phyloP scores from a whole-genome alignment of 176 grass and related monocot species.

The Carex kokanica region DNA sequence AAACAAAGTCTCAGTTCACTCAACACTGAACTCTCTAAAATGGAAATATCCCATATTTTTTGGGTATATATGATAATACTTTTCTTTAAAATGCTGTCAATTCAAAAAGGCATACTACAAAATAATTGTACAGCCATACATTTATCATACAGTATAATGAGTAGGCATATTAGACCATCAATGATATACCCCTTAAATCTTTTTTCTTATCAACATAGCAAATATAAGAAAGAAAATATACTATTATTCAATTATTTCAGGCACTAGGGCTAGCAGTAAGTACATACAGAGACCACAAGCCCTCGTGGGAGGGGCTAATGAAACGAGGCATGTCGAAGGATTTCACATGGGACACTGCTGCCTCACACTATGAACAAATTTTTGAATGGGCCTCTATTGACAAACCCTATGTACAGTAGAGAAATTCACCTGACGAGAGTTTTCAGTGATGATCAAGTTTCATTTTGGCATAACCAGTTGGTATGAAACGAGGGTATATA shows the following conservation, averaged over 20 bases:
- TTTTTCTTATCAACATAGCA: neutral
- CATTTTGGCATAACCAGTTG: neutral
- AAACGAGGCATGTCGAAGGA: constrained; percentile 78
- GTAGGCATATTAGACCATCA: neutral
- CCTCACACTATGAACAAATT: constrained; percentile 78
- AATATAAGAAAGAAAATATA: neutral
- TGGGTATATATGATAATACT: neutral
- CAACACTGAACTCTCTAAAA: neutral
- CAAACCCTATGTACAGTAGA: constrained; percentile 61
- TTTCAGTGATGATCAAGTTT: neutral
- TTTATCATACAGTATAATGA: neutral
- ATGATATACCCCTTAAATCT: neutral
- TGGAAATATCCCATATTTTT: neutral
- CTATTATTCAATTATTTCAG: constrained; percentile 39
- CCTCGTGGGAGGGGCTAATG: constrained; percentile 94
- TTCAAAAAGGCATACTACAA: neutral
- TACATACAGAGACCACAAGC: constrained; percentile 65
- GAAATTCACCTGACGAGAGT: neutral
- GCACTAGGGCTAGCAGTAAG: constrained; percentile 47
- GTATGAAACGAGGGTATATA: neutral
- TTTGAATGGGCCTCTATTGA: constrained; percentile 83
- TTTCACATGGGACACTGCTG: constrained; percentile 78
- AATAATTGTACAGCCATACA: neutral
- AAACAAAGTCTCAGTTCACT: neutral
- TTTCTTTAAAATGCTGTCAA: neutral